A percentile compares a stretch with the other conserved stretches of the same genome.
phyloP scores from a whole-genome alignment of 139 green algal species.

The Coelastrella sp. region DNA sequence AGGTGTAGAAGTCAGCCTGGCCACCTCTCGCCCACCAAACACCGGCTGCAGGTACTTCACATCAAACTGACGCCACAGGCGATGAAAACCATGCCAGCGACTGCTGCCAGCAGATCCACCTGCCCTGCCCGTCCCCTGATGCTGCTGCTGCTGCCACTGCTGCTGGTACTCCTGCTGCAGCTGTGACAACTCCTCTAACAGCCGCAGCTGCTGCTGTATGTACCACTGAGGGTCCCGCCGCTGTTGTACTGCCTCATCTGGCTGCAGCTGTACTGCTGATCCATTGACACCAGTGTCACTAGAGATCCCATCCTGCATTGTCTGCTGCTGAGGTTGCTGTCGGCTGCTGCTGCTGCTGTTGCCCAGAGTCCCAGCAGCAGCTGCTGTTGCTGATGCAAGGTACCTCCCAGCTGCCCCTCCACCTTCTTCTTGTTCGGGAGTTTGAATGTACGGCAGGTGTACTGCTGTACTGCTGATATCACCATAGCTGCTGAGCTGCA shows the following conservation, averaged over 20 bases:
- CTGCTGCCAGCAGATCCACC: background rate
- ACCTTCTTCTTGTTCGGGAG: background rate
- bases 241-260: background rate
- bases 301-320: background rate
- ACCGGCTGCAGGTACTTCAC: background rate
- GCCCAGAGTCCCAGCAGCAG: background rate
- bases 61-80: constrained; percentile 6
- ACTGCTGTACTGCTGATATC: background rate
- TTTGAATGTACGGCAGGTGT: background rate
- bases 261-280: background rate
- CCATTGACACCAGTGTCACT: background rate
- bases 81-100: background rate
- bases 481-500: background rate
- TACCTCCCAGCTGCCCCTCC: background rate
- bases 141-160: no score
- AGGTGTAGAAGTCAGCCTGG: background rate
- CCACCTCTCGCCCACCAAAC: background rate
- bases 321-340: background rate
- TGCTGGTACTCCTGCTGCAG: background rate
- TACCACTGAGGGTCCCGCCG: background rate
- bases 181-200: background rate
- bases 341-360: background rate
- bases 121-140: no score
- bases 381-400: background rate
- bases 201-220: background rate